Evolutionary conservation across 495 filamentous ascomycete species (phyloP), one percentile per base, ranked within the genome.

Genomic region (Hypoxylon perforatum): DNA sequence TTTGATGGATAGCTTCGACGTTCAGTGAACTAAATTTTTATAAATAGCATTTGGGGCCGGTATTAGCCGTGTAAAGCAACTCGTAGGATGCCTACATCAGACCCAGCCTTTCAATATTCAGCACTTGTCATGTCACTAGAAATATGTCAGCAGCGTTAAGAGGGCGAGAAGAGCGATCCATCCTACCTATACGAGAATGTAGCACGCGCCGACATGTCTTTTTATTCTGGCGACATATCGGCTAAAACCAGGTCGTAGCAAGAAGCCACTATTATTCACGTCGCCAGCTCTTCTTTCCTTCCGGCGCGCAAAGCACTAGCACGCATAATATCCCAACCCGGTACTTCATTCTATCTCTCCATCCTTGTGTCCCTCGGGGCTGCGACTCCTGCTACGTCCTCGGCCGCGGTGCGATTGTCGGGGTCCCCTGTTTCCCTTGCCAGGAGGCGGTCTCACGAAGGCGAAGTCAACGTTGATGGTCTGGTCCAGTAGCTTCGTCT

Each of bases 381-480:
- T 81, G 22, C 78, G 69, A 42, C 79, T 81, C 36, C 79, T 60
- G 39, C 76, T 80, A 15, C 79, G 72, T 0, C 86, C 84, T 57
- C 81, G 78, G 22, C 88, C 78, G 3, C 78, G 63, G 23, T 74
- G 70, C 49, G 80, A 79, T 28, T 78, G 79, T 28, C 81, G 82
- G 22, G 78, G 79, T n/a, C 84, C 82, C 47, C 85, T 83, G 14
- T 78, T 80, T 42, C 75, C 76, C 74, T 89, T 87, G 17, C 86
- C 82, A 12, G 93, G 92, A 41, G 96, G 94, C 46, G 96, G 94
- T 49, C 96, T 87, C 39, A 99, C 96, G 77, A 99, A 98, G 2
- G 94, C 96, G 76, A 94, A 99, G 81, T 99, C 96, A 44, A 96
- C 93, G 47, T 84, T 75, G 46, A 99, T 88, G 1, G 91, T 96